These are phyloP conservation scores for Microbotryum scabiosae DNA, from an alignment of 1,284 basidiomycete genomes.

Conservation along the genomic window DNA sequence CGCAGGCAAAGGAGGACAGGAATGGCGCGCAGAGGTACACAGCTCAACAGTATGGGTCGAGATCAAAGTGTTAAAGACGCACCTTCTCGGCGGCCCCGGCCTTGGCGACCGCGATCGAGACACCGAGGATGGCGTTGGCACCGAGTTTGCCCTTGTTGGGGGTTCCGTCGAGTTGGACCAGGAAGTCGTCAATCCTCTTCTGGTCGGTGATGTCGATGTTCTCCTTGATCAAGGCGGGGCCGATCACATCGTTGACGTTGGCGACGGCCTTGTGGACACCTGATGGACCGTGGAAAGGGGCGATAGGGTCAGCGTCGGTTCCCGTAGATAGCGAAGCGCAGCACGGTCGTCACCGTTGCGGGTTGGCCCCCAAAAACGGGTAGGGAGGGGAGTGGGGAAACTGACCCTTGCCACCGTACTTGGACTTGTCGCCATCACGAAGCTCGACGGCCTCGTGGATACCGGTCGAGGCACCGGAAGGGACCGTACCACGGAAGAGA, in stretches of 20 bases:
- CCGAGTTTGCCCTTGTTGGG: constrained; percentile 99
- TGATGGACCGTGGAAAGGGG: constrained; percentile 37
- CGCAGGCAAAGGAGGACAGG: neutral
- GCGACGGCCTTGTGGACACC: constrained; percentile 88
- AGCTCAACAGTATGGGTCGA: too few relatives aligned
- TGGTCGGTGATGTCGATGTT: constrained; percentile 81
- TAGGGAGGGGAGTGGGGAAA: neutral
- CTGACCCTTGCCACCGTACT: constrained; percentile 91
- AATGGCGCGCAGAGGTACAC: neutral
- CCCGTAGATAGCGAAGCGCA: neutral
- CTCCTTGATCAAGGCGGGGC: constrained; percentile 78
- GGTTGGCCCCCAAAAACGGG: constrained; percentile 1
- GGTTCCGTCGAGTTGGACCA: constrained; percentile 96
- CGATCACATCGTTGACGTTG: constrained; percentile 91
- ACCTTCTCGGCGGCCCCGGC: constrained; percentile 84
- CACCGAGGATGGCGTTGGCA: constrained; percentile 98
- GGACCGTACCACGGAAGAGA: constrained; percentile 88
- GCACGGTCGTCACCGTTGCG: neutral
- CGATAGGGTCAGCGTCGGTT: neutral
- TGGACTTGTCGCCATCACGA: constrained; percentile 87
- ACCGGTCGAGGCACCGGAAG: constrained; percentile 97
- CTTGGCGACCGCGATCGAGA: constrained; percentile 91
- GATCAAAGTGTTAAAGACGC: neutral
- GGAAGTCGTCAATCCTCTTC: constrained; percentile 94
- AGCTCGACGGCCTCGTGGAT: constrained; percentile 98